Conservation (phyloP, 2,329 filamentous ascomycete genomes). For the Nemania abortiva region DNA sequence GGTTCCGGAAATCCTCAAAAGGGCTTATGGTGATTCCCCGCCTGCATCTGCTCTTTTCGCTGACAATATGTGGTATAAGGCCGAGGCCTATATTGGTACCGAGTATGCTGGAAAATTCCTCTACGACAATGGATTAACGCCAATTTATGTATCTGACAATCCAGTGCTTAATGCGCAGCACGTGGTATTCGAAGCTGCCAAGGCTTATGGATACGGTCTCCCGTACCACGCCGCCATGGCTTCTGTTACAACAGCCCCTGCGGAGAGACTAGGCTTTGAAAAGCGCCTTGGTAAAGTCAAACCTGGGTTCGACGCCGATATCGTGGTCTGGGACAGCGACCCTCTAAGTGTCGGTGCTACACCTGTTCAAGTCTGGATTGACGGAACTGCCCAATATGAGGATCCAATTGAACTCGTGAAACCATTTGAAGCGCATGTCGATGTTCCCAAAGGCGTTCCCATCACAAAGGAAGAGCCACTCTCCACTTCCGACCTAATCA, state of each 20-base stretch:
- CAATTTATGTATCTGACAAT: constrained; percentile 78
- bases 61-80: constrained; percentile 80
- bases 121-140: constrained; percentile 72
- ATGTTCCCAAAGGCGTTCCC: constrained; percentile 55
- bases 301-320: constrained; percentile 70
- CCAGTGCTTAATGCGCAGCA: constrained; percentile 78
- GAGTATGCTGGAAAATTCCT: constrained; percentile 75
- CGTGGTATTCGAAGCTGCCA: constrained; percentile 74
- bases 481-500: constrained; percentile 59
- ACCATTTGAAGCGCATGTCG: constrained; percentile 55
- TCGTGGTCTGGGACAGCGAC: constrained; percentile 73
- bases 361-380: constrained; percentile 73
- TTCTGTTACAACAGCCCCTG: constrained; percentile 69
- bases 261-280: constrained; percentile 68
- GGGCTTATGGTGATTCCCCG: constrained; percentile 65
- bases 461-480: constrained; percentile 58
- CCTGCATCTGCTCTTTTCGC: constrained; percentile 75
- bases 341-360: constrained; percentile 70
- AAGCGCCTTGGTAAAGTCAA: constrained; percentile 71
- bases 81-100: constrained; percentile 73
- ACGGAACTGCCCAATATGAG: constrained; percentile 69
- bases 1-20: constrained; percentile 73
- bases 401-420: constrained; percentile 67
- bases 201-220: constrained; percentile 69
- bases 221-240: constrained; percentile 71